phyloP scores from a whole-genome alignment of 129 eudicot species.

The Mikania micrantha region DNA sequence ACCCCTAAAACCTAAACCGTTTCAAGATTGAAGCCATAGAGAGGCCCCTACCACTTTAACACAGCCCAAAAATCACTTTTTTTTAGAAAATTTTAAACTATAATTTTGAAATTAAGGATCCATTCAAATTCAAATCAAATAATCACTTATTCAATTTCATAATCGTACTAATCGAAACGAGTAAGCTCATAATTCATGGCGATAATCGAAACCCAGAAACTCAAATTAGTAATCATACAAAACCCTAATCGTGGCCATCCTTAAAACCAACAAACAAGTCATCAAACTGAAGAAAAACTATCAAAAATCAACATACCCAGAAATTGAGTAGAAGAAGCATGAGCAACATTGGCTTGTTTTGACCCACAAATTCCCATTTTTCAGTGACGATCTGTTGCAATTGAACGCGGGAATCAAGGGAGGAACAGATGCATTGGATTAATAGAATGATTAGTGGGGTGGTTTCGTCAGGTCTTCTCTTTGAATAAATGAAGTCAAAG shows the following conservation, averaged over 20 bases:
- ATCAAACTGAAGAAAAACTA: background rate
- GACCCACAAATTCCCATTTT: conserved; percentile 69
- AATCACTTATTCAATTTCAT: background rate
- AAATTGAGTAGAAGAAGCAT: conserved; percentile 69
- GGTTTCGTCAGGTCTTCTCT: background rate
- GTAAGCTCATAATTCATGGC: background rate
- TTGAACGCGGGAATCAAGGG: background rate
- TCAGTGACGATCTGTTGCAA: background rate
- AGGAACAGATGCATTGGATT: background rate
- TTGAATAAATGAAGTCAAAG: conserved; percentile 12
- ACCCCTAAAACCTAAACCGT: too few relatives aligned
- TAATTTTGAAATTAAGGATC: background rate
- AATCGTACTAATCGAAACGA: background rate
- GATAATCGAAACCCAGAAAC: background rate
- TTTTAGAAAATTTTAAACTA: background rate
- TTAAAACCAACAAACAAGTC: background rate
- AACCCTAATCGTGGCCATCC: background rate
- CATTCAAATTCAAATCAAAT: background rate
- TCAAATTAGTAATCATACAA: background rate
- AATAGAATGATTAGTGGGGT: conserved; percentile 9
- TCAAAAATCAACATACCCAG: conserved; percentile 33
- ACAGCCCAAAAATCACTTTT: too few relatives aligned
- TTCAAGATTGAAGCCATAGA: too few relatives aligned
- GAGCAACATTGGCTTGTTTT: conserved; percentile 59
- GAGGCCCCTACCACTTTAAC: too few relatives aligned